Evolutionary conservation across 805 yeast genomes (phyloP), one percentile per base, ranked within the genome.

Genomic region (Wickerhamiella occidentalis): DNA sequence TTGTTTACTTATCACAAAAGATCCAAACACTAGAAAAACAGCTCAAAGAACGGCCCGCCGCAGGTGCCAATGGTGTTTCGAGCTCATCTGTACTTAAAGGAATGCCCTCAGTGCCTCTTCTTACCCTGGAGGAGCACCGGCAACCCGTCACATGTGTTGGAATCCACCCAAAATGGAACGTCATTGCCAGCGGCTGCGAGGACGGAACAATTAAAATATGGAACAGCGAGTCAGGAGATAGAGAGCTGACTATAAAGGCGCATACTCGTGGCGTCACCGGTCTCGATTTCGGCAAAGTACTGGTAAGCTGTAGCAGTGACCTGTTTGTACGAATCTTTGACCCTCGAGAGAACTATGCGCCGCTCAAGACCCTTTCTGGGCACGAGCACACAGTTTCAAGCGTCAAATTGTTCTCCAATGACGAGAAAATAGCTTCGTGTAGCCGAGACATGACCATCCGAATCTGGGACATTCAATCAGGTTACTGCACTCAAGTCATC

Each of bases 391-490:
- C 92, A 1, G 78, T 88, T 0, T 83, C 94, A 0, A 67, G 76
- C 0, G 68, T 85, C 6, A 66, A 68, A 12, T 46, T 42, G 23
- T 45, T 41, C 2, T 59, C 68, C 3, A 66, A 72, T 29, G 74
- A 78, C 2, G 65, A 67, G 23, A 69, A 83, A 62, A 59, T 81
- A 6, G 64, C 68, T 2, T 71, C 77, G 3, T 92, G 95, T 56
- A 88, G 96, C 0, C 92, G 94, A 60, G 98, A 90, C 61, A 72
- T 92, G 53, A 85, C 96, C 0, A 76, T 92, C 23, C 82, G 84
- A 51, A 64, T 92, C 3, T 92, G 94, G 84, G 79, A 78, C 54
- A 71, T 79, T 54, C 61, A 64, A 11, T 64, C 78, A 1, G 95
- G 95, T 0, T 78, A 76, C 71, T 76, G 86, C 52, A 56, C 77